These are phyloP conservation scores for Haplosporangium gracile DNA, from an alignment of 192 early-diverging fungal genomes.

Conservation along the genomic window DNA sequence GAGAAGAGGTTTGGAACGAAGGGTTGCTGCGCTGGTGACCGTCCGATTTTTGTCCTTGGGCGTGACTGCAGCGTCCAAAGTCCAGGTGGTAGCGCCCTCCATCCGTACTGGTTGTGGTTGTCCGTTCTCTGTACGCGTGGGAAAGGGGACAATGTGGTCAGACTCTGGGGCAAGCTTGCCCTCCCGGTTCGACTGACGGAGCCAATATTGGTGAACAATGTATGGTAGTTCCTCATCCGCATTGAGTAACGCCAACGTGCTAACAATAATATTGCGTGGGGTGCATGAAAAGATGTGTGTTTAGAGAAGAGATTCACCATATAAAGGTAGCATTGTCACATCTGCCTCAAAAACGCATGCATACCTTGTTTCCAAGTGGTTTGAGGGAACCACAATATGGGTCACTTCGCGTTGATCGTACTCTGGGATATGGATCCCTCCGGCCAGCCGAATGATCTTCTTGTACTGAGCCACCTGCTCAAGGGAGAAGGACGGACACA, in stretches of 20 bases:
- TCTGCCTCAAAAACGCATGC: not conserved
- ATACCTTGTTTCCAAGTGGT: constrained; percentile 20
- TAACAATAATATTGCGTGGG: not conserved
- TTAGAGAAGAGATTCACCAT: not conserved
- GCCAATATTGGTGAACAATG: constrained; percentile 41
- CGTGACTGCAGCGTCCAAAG: constrained; percentile 7
- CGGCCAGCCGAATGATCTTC: constrained; percentile 32
- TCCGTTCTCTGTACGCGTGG: constrained; percentile 30
- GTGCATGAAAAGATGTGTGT: not conserved
- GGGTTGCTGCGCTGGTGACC: not conserved
- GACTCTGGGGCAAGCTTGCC: constrained; percentile 33
- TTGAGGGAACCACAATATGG: constrained; percentile 39
- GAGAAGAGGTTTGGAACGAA: not conserved
- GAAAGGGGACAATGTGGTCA: constrained; percentile 43
- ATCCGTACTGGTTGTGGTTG: constrained; percentile 4
- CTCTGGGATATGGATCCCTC: constrained; percentile 30
- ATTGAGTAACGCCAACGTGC: constrained; percentile 26
- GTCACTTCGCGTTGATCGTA: constrained; percentile 37
- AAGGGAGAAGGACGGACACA: constrained; percentile 17
- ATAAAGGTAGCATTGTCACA: not conserved
- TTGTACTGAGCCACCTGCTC: constrained; percentile 14
- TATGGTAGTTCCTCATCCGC: constrained; percentile 11
- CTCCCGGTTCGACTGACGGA: constrained; percentile 18
- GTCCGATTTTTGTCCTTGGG: not conserved
- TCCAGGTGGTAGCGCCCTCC: constrained; percentile 30